A percentile compares a stretch with the other conserved stretches of the same genome.
Evolutionary conservation across 116 monocot species (phyloP).

Genomic region (Posidonia oceanica): DNA sequence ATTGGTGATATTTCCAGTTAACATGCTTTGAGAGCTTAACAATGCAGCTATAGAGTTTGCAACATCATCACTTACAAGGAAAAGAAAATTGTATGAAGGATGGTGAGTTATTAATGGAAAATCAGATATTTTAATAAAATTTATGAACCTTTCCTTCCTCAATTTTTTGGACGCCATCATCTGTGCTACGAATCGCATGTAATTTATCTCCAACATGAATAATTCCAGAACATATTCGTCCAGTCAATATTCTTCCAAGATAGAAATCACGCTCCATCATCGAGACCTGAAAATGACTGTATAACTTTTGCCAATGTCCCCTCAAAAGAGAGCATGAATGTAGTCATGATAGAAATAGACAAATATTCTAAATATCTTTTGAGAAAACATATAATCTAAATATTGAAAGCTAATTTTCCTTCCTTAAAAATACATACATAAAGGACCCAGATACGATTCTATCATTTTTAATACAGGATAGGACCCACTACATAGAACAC

Average conservation of each 20-base stretch:
- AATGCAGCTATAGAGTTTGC: background rate
- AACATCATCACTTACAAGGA: background rate
- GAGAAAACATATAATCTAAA: background rate
- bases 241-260: conserved; percentile 94
- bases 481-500: too few relatives aligned
- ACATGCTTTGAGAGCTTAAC: background rate
- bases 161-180: conserved; percentile 59
- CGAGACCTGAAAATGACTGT: conserved; percentile 60
- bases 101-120: too few relatives aligned
- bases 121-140: background rate
- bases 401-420: background rate
- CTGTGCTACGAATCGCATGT: conserved; percentile 60
- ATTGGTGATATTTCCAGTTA: background rate
- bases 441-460: background rate
- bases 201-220: conserved; percentile 71
- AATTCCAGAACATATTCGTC: conserved; percentile 68
- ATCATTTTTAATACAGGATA: background rate
- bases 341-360: background rate
- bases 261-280: conserved; percentile 99
- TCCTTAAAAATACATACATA: background rate
- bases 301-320: conserved; percentile 3
- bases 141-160: conserved; percentile 91
- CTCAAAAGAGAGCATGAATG: background rate
- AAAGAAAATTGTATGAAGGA: too few relatives aligned
- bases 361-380: background rate